Conservation (phyloP, 257 asterid genomes). For the Solanum rostratum region DNA sequence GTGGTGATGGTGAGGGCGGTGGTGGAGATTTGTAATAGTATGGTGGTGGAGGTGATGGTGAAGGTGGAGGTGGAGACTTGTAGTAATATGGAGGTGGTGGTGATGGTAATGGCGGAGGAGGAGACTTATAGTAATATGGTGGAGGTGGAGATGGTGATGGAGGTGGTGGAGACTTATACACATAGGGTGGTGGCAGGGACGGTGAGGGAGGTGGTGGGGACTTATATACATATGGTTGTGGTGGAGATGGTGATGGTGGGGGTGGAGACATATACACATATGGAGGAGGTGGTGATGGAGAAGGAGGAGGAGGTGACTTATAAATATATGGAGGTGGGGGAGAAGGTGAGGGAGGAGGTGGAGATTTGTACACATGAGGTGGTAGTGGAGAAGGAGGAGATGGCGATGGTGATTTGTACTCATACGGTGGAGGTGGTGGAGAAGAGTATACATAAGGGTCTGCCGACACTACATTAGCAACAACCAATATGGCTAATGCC, state of each 20-base stretch:
- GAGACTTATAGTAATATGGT: not conserved
- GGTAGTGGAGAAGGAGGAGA: not conserved
- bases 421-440: conserved; percentile 7
- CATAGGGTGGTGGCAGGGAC: not conserved
- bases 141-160: not conserved
- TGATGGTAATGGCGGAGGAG: not conserved
- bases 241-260: not conserved
- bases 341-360: not conserved
- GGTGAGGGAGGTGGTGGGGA: not conserved
- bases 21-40: conserved; percentile 5
- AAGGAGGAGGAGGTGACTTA: not conserved
- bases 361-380: not conserved
- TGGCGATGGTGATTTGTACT: not conserved
- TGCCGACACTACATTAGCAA: not conserved
- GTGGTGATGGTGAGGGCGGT: not conserved
- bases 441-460: conserved; percentile 8
- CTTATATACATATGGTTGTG: not conserved
- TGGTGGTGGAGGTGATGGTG: not conserved
- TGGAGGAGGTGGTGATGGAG: not conserved
- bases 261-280: conserved; percentile 2
- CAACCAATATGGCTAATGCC: conserved; percentile 5
- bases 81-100: conserved; percentile 2
- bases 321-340: not conserved
- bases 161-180: conserved; percentile 2
- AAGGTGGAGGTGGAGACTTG: not conserved